phyloP scores from a whole-genome alignment of 2,329 filamentous ascomycete genomes.

The Fusarium fujikuroi region DNA sequence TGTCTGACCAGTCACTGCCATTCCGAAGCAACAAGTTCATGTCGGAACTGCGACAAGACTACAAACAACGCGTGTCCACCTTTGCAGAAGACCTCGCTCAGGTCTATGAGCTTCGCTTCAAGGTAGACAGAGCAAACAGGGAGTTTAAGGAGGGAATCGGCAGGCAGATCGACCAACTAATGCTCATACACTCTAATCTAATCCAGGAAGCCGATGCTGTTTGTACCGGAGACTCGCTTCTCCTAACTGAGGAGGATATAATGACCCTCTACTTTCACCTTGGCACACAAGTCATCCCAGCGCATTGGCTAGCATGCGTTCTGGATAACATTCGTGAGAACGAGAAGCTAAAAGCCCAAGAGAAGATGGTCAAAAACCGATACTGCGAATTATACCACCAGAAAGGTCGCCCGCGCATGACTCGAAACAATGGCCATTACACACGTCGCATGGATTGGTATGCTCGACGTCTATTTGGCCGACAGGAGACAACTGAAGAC shows the following conservation, averaged over 20 bases:
- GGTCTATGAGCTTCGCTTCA: background rate
- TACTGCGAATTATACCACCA: background rate
- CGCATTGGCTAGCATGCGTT: background rate
- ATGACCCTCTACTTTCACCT: accelerated
- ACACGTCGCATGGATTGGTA: background rate
- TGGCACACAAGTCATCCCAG: accelerated
- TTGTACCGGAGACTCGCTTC: accelerated
- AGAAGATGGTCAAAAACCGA: background rate
- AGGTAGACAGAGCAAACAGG: background rate
- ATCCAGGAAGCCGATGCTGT: background rate
- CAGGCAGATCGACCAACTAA: background rate
- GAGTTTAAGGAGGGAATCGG: background rate
- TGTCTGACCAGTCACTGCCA: background rate
- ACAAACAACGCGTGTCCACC: no score
- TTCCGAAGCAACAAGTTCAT: background rate
- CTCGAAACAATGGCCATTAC: background rate
- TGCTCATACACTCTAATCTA: background rate
- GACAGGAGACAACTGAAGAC: accelerated
- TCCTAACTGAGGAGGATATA: background rate
- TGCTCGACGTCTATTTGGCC: background rate
- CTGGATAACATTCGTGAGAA: background rate
- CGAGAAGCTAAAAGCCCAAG: background rate
- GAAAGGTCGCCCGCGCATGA: background rate
- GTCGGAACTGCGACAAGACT: background rate
- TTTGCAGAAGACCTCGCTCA: background rate